These are phyloP conservation scores for Euphrasia confusa DNA, from an alignment of 257 asterid genomes.

Conservation along the genomic window DNA sequence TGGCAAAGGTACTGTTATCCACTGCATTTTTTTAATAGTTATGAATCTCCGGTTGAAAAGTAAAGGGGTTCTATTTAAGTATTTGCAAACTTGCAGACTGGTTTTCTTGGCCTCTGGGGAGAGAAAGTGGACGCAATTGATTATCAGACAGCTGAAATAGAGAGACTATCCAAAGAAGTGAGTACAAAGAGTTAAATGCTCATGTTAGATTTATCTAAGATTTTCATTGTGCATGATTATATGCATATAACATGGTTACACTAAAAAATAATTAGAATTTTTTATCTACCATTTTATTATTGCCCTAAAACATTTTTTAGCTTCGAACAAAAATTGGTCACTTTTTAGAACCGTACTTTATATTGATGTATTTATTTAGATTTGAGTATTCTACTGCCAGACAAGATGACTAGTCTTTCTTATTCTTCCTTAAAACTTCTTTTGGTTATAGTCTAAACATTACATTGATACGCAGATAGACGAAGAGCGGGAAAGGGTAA, in stretches of 20 bases:
- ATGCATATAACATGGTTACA: slow-evolving; percentile 7
- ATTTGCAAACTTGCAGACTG: slow-evolving; percentile 55
- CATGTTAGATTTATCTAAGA: slow-evolving; percentile 17
- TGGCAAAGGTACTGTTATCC: slow-evolving; percentile 47
- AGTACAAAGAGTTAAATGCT: slow-evolving; percentile 26
- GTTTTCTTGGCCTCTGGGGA: slow-evolving; percentile 81
- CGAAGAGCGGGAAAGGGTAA: slow-evolving; percentile 61
- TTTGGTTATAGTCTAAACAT: slow-evolving; percentile 19
- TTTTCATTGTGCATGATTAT: slow-evolving; percentile 5
- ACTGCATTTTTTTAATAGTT: slow-evolving; percentile 14
- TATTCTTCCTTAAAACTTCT: not conserved
- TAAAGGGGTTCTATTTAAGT: slow-evolving; percentile 10
- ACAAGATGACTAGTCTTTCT: no score
- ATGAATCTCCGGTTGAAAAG: slow-evolving; percentile 16
- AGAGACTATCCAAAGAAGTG: slow-evolving; percentile 69
- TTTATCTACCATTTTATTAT: slow-evolving; percentile 5
- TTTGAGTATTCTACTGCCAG: no score
- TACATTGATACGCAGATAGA: slow-evolving; percentile 47
- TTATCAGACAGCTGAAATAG: slow-evolving; percentile 62
- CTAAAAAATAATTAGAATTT: not conserved
- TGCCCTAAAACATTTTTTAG: slow-evolving; percentile 8
- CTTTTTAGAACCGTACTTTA: not conserved
- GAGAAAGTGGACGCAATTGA: slow-evolving; percentile 80
- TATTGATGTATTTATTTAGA: no score
- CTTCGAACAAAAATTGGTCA: not conserved